These are phyloP conservation scores for Amanita fuliginea DNA, from an alignment of 768 basidiomycete genomes.

Conservation along the genomic window DNA sequence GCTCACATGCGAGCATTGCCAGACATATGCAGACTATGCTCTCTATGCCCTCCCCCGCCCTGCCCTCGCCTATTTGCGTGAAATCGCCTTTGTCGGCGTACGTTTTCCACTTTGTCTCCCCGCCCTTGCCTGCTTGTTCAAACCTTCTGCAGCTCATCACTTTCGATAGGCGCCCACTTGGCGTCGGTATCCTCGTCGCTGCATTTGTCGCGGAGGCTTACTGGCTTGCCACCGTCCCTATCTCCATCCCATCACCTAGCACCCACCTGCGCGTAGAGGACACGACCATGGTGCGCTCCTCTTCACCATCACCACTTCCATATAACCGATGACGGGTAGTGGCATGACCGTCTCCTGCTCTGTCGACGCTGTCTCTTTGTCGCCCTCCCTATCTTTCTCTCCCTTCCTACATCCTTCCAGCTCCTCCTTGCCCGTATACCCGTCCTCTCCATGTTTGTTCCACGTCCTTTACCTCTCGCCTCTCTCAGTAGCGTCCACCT, in stretches of 20 bases:
- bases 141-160: slow-evolving; percentile 18
- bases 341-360: slow-evolving; percentile 51
- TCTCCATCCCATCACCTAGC: slow-evolving; percentile 26
- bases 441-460: slow-evolving; percentile 18
- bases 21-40: slow-evolving; percentile 46
- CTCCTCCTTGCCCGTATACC: slow-evolving; percentile 9
- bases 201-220: slow-evolving; percentile 46
- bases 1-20: slow-evolving; percentile 56
- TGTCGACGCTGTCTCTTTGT: slow-evolving; percentile 51
- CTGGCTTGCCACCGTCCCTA: slow-evolving; percentile 33
- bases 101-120: too few relatives aligned
- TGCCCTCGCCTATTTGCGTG: slow-evolving; percentile 48
- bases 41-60: slow-evolving; percentile 45
- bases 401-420: slow-evolving; percentile 23
- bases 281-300: background rate
- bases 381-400: slow-evolving; percentile 38
- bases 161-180: slow-evolving; percentile 27
- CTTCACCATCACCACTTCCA: background rate
- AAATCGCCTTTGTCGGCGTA: slow-evolving; percentile 20
- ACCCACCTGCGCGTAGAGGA: background rate
- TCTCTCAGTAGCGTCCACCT: slow-evolving; percentile 12
- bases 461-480: slow-evolving; percentile 12
- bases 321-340: slow-evolving; percentile 24
- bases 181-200: slow-evolving; percentile 36
- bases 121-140: slow-evolving; percentile 4